Evolutionary conservation across 805 yeast genomes (phyloP).

Genomic region (baker's yeast (Saccharomyces cerevisiae)): DNA sequence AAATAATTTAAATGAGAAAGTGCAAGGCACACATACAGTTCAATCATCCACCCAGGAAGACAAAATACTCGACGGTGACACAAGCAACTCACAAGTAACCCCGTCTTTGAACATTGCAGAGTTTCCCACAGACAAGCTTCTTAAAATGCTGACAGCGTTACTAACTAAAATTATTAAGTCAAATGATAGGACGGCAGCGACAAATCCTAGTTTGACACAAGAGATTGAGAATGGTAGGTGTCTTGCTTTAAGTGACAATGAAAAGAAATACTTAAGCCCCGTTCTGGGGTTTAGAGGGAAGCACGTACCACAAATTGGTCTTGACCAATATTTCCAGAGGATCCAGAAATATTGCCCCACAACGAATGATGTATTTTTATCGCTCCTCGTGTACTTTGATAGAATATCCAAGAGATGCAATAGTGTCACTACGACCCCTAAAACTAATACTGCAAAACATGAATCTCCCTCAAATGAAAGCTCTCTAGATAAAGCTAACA

Average conservation of each 20-base stretch:
- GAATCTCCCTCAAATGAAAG: background rate
- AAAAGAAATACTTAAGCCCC: conserved; percentile 31
- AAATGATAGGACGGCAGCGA: conserved; percentile 59
- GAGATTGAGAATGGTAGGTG: background rate
- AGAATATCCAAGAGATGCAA: conserved; percentile 67
- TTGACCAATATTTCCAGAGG: conserved; percentile 82
- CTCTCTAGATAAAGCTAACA: conserved; percentile 11
- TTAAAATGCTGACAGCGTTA: conserved; percentile 77
- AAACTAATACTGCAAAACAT: background rate
- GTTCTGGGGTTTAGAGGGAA: conserved; percentile 92
- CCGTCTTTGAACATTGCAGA: conserved; percentile 53
- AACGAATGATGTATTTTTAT: conserved; percentile 91
- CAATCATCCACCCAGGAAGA: background rate
- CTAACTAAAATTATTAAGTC: conserved; percentile 83
- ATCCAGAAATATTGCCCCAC: conserved; percentile 95
- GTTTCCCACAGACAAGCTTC: conserved; percentile 71
- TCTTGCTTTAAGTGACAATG: conserved; percentile 41
- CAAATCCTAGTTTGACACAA: conserved; percentile 1
- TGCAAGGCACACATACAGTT: background rate
- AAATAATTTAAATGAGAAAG: background rate
- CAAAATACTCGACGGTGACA: background rate
- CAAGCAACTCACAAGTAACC: background rate
- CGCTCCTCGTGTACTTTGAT: conserved; percentile 88
- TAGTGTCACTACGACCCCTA: conserved; percentile 5
- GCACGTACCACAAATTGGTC: conserved; percentile 89